A percentile compares a stretch with the other conserved stretches of the same genome.
Evolutionary conservation across 257 asterid genomes (phyloP).

Genomic region (Nicotiana otophora): DNA sequence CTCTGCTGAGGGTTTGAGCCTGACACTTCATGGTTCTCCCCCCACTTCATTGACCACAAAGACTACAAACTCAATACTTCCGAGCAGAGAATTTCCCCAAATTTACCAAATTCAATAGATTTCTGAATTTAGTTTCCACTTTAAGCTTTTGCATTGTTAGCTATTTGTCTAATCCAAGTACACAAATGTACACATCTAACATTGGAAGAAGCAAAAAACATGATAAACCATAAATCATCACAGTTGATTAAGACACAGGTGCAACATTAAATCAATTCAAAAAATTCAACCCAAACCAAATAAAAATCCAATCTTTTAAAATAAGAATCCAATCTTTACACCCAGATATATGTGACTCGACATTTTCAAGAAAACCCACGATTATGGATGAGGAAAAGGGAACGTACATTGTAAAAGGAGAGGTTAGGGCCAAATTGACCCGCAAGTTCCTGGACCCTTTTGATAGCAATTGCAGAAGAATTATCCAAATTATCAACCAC

Average conservation of each 20-base stretch:
- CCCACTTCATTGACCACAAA: background rate
- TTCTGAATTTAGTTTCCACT: background rate
- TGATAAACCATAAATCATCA: background rate
- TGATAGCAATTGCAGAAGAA: conserved; percentile 58
- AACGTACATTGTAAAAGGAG: conserved; percentile 59
- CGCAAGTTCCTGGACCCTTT: conserved; percentile 73
- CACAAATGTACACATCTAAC: background rate
- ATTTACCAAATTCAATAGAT: background rate
- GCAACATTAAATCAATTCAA: background rate
- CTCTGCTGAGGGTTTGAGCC: too few relatives aligned
- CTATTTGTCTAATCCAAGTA: background rate
- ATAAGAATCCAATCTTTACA: background rate
- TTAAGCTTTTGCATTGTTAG: background rate
- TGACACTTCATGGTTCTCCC: too few relatives aligned
- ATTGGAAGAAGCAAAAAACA: background rate
- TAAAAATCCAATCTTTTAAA: background rate
- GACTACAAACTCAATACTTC: background rate
- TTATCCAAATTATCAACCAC: conserved; percentile 90
- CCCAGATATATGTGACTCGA: background rate
- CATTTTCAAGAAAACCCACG: background rate
- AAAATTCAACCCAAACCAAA: background rate
- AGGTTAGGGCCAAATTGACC: conserved; percentile 57
- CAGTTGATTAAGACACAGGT: background rate
- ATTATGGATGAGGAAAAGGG: background rate
- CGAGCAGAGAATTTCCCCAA: background rate